A percentile compares a stretch with the other conserved stretches of the same genome.
These are phyloP conservation scores for Xylariaceae sp. DNA, from an alignment of 2,329 filamentous ascomycete species.

Conservation along the genomic window DNA sequence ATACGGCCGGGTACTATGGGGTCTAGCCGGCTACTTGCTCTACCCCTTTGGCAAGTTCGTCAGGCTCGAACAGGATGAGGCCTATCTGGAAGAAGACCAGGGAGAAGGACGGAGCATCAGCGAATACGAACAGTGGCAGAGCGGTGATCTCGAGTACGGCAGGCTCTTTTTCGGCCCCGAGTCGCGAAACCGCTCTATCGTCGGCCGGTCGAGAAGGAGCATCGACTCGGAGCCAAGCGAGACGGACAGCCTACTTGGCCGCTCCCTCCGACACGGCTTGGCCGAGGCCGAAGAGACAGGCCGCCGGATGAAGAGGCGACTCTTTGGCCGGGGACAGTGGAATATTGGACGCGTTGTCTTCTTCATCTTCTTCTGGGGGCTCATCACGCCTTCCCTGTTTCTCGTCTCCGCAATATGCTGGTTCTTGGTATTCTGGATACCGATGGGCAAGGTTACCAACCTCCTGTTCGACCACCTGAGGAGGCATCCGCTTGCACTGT, in stretches of 20 bases:
- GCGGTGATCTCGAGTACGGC: conserved; percentile 90
- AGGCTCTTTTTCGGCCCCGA: conserved; percentile 91
- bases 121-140: conserved; percentile 99
- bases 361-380: conserved; percentile 91
- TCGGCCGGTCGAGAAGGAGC: conserved; percentile 82
- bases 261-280: conserved; percentile 47
- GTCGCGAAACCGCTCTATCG: conserved; percentile 62
- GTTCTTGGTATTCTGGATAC: conserved; percentile 96
- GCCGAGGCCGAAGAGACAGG: conserved; percentile 28
- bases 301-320: conserved; percentile 63
- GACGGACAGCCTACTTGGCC: conserved; percentile 80
- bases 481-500: conserved; percentile 84
- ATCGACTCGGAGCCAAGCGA: conserved; percentile 80
- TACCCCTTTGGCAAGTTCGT: conserved; percentile 98
- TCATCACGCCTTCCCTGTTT: conserved; percentile 81
- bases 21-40: conserved; percentile 78
- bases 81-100: conserved; percentile 88
- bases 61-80: conserved; percentile 86
- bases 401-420: conserved; percentile 85
- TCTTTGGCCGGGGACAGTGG: conserved; percentile 96
- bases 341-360: conserved; percentile 91
- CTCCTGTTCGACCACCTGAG: conserved; percentile 87
- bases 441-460: conserved; percentile 93
- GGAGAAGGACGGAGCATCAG: conserved; percentile 95
- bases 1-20: conserved; percentile 81